A percentile compares a stretch with the other conserved stretches of the same genome.
phyloP scores from a whole-genome alignment of 2,329 filamentous ascomycete genomes.

The Camillea tinctor region DNA sequence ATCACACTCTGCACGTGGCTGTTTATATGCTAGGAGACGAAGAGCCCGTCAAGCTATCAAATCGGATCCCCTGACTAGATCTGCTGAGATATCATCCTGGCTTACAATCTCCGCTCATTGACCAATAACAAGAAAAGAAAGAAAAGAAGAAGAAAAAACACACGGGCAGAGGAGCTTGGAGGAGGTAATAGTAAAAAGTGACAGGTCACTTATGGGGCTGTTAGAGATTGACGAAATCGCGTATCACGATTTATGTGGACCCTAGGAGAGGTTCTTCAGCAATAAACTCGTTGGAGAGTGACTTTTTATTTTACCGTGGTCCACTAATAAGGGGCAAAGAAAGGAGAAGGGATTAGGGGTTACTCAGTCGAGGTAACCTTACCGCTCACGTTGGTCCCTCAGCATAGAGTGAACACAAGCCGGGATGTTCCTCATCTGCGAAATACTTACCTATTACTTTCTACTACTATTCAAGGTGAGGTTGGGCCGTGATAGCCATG shows the following conservation, averaged over 20 bases:
- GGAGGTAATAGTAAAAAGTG: conserved; percentile 5
- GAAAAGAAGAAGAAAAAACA: neutral
- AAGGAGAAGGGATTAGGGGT: neutral
- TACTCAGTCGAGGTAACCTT: conserved; percentile 12
- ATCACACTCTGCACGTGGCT: conserved; percentile 20
- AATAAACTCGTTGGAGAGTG: neutral
- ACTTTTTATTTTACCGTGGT: conserved; percentile 4
- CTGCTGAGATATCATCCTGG: conserved; percentile 11
- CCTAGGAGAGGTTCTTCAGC: neutral
- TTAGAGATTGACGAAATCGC: conserved; percentile 17
- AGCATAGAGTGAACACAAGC: conserved; percentile 2
- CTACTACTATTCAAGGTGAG: conserved; percentile 1
- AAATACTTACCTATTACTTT: neutral
- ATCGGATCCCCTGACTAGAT: conserved; percentile 14
- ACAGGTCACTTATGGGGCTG: conserved; percentile 18
- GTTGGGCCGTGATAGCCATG: conserved; percentile 4
- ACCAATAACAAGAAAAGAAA: conserved; percentile 6
- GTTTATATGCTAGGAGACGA: conserved; percentile 12
- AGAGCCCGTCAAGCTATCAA: conserved; percentile 10
- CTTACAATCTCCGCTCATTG: conserved; percentile 7
- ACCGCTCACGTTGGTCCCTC: neutral
- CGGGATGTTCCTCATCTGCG: conserved; percentile 3
- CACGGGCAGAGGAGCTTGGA: no score
- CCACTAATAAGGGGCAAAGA: neutral
- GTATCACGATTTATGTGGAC: conserved; percentile 1